Evolutionary conservation across 2,329 filamentous ascomycete species (phyloP).

Genomic region (Fusarium sp.): DNA sequence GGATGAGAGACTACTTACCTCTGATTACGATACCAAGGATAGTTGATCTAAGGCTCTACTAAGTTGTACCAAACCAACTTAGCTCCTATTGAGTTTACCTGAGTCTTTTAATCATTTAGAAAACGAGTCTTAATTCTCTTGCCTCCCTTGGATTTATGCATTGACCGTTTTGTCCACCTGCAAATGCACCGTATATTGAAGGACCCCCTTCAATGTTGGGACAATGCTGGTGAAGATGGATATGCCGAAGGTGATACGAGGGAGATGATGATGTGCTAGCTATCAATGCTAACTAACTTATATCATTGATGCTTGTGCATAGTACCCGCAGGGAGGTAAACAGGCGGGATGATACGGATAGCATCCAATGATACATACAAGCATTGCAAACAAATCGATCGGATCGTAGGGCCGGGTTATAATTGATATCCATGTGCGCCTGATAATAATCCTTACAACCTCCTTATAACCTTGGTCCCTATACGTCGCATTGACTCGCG

Average conservation of each 20-base stretch:
- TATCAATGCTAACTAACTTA: background rate
- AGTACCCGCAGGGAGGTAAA: background rate
- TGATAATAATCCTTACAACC: background rate
- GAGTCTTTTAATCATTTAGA: no score
- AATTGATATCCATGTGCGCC: background rate
- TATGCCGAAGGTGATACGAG: background rate
- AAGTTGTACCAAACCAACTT: background rate
- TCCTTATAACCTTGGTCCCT: background rate
- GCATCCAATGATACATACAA: background rate
- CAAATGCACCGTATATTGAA: background rate
- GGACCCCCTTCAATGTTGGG: background rate
- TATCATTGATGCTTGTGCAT: background rate
- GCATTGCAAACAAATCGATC: slow-evolving; percentile 7
- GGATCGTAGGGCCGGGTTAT: background rate
- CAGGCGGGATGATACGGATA: background rate
- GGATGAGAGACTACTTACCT: background rate
- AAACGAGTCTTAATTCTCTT: background rate
- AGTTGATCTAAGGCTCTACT: background rate
- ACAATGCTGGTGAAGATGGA: background rate
- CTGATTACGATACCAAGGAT: background rate
- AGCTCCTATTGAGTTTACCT: background rate
- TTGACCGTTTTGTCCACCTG: background rate
- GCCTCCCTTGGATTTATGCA: background rate
- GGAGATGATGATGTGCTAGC: background rate
- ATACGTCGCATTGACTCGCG: background rate